A percentile compares a stretch with the other conserved stretches of the same genome.
Evolutionary conservation across 2,329 filamentous ascomycete genomes (phyloP).

Genomic region (Triangularia setosa): DNA sequence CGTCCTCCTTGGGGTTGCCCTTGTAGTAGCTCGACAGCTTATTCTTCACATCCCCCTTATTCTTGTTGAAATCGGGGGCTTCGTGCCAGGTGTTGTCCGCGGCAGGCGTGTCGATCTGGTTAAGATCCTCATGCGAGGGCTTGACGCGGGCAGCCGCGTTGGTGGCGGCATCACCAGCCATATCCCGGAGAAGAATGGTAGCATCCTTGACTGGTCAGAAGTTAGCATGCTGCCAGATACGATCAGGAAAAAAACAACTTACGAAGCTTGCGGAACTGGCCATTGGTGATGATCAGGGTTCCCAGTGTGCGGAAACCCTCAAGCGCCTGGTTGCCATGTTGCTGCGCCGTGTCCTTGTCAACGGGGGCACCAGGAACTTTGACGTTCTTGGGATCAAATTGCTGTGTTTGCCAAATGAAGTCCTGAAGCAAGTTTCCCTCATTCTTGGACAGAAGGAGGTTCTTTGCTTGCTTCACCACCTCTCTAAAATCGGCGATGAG

Average conservation of each 20-base stretch:
- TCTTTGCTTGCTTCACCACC: constrained; percentile 80
- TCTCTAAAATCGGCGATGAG: constrained; percentile 73
- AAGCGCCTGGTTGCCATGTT: constrained; percentile 78
- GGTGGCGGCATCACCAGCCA: constrained; percentile 82
- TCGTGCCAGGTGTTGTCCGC: constrained; percentile 95
- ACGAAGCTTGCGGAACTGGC: constrained; percentile 89
- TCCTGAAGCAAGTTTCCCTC: constrained; percentile 91
- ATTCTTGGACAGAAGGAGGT: constrained; percentile 87
- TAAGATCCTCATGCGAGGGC: constrained; percentile 71
- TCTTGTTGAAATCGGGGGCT: constrained; percentile 67
- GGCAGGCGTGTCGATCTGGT: constrained; percentile 76
- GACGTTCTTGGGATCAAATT: constrained; percentile 63
- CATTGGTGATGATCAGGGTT: constrained; percentile 87
- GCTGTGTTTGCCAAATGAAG: constrained; percentile 90
- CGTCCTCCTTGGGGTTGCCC: constrained; percentile 53
- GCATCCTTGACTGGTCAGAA: constrained; percentile 64
- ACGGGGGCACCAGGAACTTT: constrained; percentile 62
- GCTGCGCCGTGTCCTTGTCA: constrained; percentile 70
- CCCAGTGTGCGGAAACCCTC: constrained; percentile 85
- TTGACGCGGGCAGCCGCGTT: constrained; percentile 73
- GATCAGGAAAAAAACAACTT: constrained; percentile 37
- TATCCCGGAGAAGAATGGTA: constrained; percentile 76
- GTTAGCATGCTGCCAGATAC: constrained; percentile 11
- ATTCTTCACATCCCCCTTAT: constrained; percentile 56
- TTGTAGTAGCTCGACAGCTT: constrained; percentile 63